phyloP scores from a whole-genome alignment of 176 grass and related monocot genomes.

The Musa acuminata region DNA sequence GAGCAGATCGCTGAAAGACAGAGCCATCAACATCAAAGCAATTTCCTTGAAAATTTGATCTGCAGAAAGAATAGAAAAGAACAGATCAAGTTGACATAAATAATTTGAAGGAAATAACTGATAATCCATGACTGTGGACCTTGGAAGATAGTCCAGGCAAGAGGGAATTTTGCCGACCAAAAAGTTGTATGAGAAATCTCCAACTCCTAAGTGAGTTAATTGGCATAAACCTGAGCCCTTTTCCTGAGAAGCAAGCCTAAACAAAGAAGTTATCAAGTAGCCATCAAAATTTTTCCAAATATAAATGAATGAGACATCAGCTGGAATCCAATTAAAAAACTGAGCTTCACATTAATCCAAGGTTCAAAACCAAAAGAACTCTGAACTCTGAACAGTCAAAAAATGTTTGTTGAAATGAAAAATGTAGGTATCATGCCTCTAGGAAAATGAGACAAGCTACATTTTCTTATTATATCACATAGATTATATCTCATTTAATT shows the following conservation, averaged over 20 bases:
- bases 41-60: slow-evolving; percentile 65
- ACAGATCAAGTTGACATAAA: slow-evolving; percentile 41
- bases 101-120: not conserved
- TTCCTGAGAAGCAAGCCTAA: slow-evolving; percentile 17
- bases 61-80: slow-evolving; percentile 52
- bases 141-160: slow-evolving; percentile 53
- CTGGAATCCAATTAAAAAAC: not conserved
- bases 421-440: too few species aligned
- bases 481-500: too few species aligned
- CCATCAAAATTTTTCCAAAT: not conserved
- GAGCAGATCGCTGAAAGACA: slow-evolving; percentile 32
- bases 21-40: slow-evolving; percentile 50
- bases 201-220: slow-evolving; percentile 41
- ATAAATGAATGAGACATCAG: not conserved
- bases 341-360: too few species aligned
- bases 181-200: slow-evolving; percentile 77
- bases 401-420: too few species aligned
- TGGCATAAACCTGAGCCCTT: slow-evolving; percentile 54
- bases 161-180: slow-evolving; percentile 56
- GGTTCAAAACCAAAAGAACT: too few species aligned
- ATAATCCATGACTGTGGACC: slow-evolving; percentile 39
- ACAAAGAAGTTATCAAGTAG: not conserved
- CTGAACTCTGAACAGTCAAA: too few species aligned
- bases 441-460: too few species aligned
- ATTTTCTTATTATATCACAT: too few species aligned